Percentiles rank a stretch among this genome's conserved stretches.
These are phyloP conservation scores for Claviceps sp. DNA, from an alignment of 2,329 filamentous ascomycete species.

Conservation along the genomic window DNA sequence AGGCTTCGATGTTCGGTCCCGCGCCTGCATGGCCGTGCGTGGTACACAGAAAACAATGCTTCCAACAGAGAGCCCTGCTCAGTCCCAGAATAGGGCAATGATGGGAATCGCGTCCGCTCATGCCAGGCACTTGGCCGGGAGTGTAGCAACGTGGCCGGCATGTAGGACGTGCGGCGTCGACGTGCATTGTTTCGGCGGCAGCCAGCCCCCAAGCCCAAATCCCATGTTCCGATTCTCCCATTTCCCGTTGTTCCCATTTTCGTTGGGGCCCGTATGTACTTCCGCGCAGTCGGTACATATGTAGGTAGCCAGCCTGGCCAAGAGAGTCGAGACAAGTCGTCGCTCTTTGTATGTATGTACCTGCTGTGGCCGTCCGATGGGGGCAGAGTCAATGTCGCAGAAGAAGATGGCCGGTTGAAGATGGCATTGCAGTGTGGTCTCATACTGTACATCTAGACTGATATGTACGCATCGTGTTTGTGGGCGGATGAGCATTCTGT, in stretches of 20 bases:
- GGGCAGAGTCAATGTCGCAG: neutral
- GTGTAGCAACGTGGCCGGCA: constrained; percentile 1
- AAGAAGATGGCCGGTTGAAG: too few relatives aligned
- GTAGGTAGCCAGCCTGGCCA: neutral
- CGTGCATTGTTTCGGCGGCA: neutral
- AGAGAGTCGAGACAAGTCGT: neutral
- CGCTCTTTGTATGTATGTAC: neutral
- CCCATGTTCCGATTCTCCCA: neutral
- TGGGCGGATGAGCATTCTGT: neutral
- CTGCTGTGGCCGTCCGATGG: neutral
- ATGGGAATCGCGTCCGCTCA: neutral
- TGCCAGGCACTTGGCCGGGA: neutral
- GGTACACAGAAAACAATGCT: neutral
- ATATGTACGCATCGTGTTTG: neutral
- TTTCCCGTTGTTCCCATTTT: too few relatives aligned
- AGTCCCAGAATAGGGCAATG: constrained; percentile 1
- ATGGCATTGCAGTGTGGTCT: neutral
- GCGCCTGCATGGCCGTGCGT: neutral
- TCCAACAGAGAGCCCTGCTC: neutral
- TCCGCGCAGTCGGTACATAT: neutral
- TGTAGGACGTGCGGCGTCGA: neutral
- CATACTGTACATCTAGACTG: too few relatives aligned
- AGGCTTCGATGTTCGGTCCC: neutral
- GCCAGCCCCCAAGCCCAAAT: neutral
- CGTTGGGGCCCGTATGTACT: too few relatives aligned